phyloP scores from a whole-genome alignment of 768 basidiomycete genomes.

The Lactarius hengduanensis region DNA sequence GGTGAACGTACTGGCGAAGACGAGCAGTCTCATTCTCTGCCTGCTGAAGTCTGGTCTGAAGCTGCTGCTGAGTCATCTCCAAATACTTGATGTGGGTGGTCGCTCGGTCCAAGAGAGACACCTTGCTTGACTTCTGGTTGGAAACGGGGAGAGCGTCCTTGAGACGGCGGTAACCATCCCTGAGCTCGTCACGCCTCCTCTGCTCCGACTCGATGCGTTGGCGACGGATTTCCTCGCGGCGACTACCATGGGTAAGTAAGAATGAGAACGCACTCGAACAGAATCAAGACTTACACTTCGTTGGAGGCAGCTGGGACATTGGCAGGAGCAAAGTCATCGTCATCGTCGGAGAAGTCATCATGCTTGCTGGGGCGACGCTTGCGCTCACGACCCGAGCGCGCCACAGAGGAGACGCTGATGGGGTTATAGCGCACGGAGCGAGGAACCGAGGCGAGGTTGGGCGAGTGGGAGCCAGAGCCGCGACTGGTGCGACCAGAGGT shows the following conservation, averaged over 20 bases:
- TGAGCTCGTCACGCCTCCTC: conserved; percentile 86
- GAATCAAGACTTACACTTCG: conserved; percentile 48
- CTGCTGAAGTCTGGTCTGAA: conserved; percentile 72
- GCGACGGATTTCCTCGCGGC: conserved; percentile 87
- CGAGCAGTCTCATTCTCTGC: conserved; percentile 80
- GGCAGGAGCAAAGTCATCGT: conserved; percentile 69
- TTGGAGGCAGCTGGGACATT: conserved; percentile 44
- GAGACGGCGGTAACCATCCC: conserved; percentile 87
- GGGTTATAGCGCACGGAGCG: conserved; percentile 81
- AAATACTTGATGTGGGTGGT: conserved; percentile 86
- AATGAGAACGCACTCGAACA: not conserved
- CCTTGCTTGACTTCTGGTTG: conserved; percentile 93
- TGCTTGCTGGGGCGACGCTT: conserved; percentile 45
- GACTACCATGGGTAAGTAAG: conserved; percentile 39
- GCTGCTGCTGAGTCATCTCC: conserved; percentile 72
- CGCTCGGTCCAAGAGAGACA: conserved; percentile 83
- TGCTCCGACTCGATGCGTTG: conserved; percentile 95
- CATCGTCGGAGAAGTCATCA: conserved; percentile 68
- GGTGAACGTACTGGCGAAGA: conserved; percentile 54
- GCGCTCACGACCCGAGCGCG: conserved; percentile 48
- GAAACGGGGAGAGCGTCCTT: conserved; percentile 87
- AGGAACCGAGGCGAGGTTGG: conserved; percentile 59
- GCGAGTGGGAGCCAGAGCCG: conserved; percentile 60
- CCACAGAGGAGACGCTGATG: conserved; percentile 46
- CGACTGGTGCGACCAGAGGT: conserved; percentile 63